Evolutionary conservation across 768 basidiomycete species (phyloP).

Genomic region (Sporobolomyces phaffii): DNA sequence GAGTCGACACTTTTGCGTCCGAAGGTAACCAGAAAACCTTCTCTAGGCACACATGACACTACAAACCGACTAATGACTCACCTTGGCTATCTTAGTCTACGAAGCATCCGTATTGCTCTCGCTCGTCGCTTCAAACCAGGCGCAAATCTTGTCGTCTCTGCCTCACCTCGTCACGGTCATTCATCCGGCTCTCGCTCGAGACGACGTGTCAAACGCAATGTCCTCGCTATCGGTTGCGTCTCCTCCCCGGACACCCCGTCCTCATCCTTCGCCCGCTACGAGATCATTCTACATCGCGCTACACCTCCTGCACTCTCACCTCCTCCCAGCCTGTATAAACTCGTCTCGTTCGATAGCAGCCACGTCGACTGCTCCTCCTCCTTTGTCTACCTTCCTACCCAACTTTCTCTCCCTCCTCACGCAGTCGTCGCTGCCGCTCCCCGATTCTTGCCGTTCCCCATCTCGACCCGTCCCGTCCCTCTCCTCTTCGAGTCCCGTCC

Average conservation of each 20-base stretch:
- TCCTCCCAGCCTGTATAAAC: conserved; percentile 5
- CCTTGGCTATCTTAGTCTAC: conserved; percentile 15
- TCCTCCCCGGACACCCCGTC: not conserved
- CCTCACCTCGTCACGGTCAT: conserved; percentile 28
- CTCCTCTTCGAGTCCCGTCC: not conserved
- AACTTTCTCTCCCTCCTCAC: not conserved
- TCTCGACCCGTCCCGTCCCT: not conserved
- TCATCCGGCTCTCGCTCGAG: conserved; percentile 1
- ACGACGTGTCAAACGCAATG: not conserved
- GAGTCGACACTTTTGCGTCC: conserved; percentile 20
- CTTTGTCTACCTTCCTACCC: conserved; percentile 4
- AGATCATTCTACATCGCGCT: conserved; percentile 20
- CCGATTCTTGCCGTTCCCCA: not conserved
- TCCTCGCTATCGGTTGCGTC: not conserved
- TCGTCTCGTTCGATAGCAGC: not conserved
- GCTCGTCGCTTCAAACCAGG: conserved; percentile 20
- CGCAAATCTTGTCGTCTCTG: conserved; percentile 28
- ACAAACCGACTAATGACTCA: too few species aligned
- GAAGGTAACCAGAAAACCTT: too few species aligned
- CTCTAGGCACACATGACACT: too few species aligned
- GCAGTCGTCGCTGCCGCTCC: not conserved
- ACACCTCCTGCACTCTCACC: conserved; percentile 15
- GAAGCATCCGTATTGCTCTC: conserved; percentile 16
- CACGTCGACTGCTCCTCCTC: not conserved
- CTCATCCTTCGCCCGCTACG: not conserved